These are phyloP conservation scores for Colletotrichum liriopes DNA, from an alignment of 2,329 filamentous ascomycete genomes.

Conservation along the genomic window DNA sequence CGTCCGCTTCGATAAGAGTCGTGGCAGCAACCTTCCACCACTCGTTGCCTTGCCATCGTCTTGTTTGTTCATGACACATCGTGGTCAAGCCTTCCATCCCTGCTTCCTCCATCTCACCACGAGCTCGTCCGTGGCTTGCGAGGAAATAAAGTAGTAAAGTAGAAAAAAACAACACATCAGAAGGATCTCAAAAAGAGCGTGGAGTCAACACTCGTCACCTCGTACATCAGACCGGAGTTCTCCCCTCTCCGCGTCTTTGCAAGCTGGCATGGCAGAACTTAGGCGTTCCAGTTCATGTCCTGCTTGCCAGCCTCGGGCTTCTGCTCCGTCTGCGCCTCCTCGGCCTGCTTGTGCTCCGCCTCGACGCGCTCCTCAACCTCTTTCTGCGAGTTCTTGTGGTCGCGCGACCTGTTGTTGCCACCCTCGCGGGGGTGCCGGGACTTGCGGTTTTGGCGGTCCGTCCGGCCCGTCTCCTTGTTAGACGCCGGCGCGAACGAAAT, in stretches of 20 bases:
- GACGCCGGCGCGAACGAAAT: constrained; percentile 71
- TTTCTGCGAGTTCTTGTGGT: not conserved
- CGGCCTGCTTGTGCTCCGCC: constrained; percentile 22
- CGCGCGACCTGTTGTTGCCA: not conserved
- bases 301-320: constrained; percentile 42
- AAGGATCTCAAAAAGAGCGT: not conserved
- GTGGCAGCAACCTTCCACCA: not conserved
- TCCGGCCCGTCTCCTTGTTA: not conserved
- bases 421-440: not conserved
- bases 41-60: not conserved
- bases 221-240: not conserved
- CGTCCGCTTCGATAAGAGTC: not conserved
- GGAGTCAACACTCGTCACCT: not conserved
- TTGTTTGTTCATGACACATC: not conserved
- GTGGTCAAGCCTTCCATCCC: not conserved
- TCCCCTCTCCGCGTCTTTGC: not conserved
- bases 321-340: constrained; percentile 33
- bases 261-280: not conserved
- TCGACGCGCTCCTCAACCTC: constrained; percentile 16
- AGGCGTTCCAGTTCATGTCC: constrained; percentile 38
- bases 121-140: not conserved
- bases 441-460: not conserved
- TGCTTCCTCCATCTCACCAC: constrained; percentile 5
- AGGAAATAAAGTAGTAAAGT: not conserved
- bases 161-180: not conserved